phyloP scores from a whole-genome alignment of 2,329 filamentous ascomycete genomes.

The Pseudogymnoascus sp. region DNA sequence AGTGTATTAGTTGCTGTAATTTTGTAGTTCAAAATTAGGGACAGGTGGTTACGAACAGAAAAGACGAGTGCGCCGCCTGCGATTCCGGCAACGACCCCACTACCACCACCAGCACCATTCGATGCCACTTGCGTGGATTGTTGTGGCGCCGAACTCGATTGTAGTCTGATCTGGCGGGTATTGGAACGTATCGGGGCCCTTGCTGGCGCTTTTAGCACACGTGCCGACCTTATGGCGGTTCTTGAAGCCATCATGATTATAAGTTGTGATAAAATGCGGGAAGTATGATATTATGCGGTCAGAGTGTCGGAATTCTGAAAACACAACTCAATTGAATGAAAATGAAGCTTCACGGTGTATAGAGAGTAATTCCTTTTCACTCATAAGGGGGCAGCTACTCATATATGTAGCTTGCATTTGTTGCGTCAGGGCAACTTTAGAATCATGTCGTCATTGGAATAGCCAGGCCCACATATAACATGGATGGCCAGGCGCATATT shows the following conservation, averaged over 20 bases:
- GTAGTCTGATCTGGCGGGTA: conserved; percentile 25
- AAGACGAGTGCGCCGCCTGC: conserved; percentile 43
- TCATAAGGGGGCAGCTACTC: neutral
- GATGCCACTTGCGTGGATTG: conserved; percentile 19
- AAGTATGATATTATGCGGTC: neutral
- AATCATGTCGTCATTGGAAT: neutral
- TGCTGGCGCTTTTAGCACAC: conserved; percentile 13
- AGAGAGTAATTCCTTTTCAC: neutral
- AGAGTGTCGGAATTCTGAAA: neutral
- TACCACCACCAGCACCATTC: conserved; percentile 25
- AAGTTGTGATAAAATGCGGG: neutral
- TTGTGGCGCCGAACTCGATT: neutral
- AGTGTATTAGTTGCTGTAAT: neutral
- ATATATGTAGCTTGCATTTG: neutral
- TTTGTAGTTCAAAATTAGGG: neutral
- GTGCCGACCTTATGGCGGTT: conserved; percentile 21
- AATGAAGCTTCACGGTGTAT: conserved; percentile 2
- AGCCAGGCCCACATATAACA: neutral
- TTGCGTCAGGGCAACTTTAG: neutral
- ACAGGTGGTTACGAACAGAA: conserved; percentile 20
- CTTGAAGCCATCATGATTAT: conserved; percentile 22
- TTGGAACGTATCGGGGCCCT: conserved; percentile 23
- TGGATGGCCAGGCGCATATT: conserved; percentile 1
- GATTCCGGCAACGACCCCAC: conserved; percentile 40
- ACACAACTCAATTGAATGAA: neutral